These are phyloP conservation scores for Phoenix dactylifera DNA, from an alignment of 176 grass and related monocot genomes.

Conservation along the genomic window DNA sequence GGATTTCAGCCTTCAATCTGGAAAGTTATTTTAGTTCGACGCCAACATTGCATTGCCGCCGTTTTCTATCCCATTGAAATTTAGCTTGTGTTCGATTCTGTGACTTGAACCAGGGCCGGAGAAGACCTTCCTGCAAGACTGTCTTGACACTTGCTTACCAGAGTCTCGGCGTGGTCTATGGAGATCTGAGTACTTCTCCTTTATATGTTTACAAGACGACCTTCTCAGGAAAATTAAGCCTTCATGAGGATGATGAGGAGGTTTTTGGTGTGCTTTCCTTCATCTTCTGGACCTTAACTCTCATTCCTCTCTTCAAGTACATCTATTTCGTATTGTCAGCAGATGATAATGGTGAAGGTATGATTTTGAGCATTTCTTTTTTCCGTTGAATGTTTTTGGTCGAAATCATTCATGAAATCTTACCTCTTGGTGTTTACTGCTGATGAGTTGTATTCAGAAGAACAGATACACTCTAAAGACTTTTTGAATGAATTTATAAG, in stretches of 20 bases:
- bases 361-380: neutral
- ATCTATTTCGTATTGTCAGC: slow-evolving; percentile 1
- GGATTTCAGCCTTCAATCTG: too few relatives aligned
- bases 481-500: too few relatives aligned
- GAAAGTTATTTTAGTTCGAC: too few relatives aligned
- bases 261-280: slow-evolving; percentile 4
- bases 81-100: neutral
- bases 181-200: neutral
- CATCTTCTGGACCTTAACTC: slow-evolving; percentile 3
- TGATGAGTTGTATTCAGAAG: too few relatives aligned
- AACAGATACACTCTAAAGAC: too few relatives aligned
- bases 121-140: neutral
- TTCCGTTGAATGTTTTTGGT: too few relatives aligned
- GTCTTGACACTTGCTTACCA: neutral
- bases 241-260: slow-evolving; percentile 3
- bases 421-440: too few relatives aligned
- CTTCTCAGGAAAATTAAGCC: neutral
- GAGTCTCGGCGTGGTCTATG: neutral
- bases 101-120: neutral
- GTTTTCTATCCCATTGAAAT: neutral
- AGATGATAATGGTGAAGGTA: slow-evolving; percentile 7
- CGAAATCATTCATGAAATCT: too few relatives aligned
- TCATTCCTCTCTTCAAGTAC: slow-evolving; percentile 8
- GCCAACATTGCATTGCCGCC: too few relatives aligned
- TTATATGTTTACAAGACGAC: slow-evolving; percentile 2